A percentile compares a stretch with the other conserved stretches of the same genome.
These are phyloP conservation scores for Pyrenophora graminea DNA, from an alignment of 2,329 filamentous ascomycete genomes.

Conservation along the genomic window DNA sequence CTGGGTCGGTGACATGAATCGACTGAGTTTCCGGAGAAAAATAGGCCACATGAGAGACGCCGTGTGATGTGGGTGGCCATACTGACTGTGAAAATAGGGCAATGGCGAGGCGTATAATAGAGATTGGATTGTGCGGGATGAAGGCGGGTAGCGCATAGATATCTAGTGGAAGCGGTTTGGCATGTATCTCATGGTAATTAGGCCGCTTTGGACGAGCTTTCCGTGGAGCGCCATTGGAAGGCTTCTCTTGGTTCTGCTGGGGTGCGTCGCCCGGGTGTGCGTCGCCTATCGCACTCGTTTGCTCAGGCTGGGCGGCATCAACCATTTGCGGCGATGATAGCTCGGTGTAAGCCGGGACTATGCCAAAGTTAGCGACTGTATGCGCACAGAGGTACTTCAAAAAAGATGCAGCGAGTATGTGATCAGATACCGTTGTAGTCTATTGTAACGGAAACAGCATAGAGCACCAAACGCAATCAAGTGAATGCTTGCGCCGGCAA, in stretches of 20 bases:
- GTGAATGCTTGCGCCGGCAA: constrained; percentile 35
- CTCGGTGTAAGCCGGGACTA: constrained; percentile 17
- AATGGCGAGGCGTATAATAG: constrained; percentile 77
- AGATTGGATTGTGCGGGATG: constrained; percentile 90
- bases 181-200: constrained; percentile 76
- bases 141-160: constrained; percentile 85
- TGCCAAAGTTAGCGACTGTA: constrained; percentile 12
- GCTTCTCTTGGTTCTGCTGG: constrained; percentile 16
- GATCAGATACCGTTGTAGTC: constrained; percentile 50
- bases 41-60: constrained; percentile 69
- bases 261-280: constrained; percentile 10
- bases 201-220: constrained; percentile 47
- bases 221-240: constrained; percentile 23
- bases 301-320: constrained; percentile 12
- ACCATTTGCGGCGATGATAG: constrained; percentile 19
- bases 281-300: constrained; percentile 11
- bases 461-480: constrained; percentile 35
- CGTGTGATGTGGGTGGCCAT: constrained; percentile 66
- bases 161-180: constrained; percentile 76
- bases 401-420: constrained; percentile 2
- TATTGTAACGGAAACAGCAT: constrained; percentile 42
- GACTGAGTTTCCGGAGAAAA: constrained; percentile 84
- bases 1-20: constrained; percentile 78
- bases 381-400: background rate
- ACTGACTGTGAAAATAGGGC: constrained; percentile 76